Evolutionary conservation across 306 rosid genomes (phyloP).

Genomic region (Vicia faba): DNA sequence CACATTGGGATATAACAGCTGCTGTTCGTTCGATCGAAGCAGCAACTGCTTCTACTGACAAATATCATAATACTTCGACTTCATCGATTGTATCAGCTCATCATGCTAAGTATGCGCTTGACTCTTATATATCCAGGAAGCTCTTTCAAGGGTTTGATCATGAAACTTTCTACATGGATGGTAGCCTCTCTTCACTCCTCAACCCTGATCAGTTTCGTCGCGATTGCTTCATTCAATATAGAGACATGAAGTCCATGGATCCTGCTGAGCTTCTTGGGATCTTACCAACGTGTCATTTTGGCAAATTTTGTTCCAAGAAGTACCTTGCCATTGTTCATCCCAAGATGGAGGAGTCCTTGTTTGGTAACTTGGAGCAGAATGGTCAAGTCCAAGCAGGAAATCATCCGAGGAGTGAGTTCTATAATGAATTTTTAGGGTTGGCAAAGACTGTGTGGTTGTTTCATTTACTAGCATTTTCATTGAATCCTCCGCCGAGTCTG

Average conservation of each 20-base stretch:
- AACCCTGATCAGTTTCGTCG: slow-evolving; percentile 87
- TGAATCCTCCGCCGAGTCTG: slow-evolving; percentile 81
- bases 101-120: slow-evolving; percentile 86
- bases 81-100: slow-evolving; percentile 51
- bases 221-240: slow-evolving; percentile 79
- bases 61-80: slow-evolving; percentile 39
- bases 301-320: slow-evolving; percentile 89
- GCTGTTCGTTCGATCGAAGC: slow-evolving; percentile 97
- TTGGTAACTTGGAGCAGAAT: slow-evolving; percentile 85
- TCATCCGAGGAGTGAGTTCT: slow-evolving; percentile 86
- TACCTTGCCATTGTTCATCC: slow-evolving; percentile 87
- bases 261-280: slow-evolving; percentile 89
- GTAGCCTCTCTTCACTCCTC: slow-evolving; percentile 88
- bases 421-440: slow-evolving; percentile 66
- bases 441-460: slow-evolving; percentile 91
- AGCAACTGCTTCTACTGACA: slow-evolving; percentile 55
- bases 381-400: slow-evolving; percentile 65
- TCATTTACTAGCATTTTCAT: slow-evolving; percentile 91
- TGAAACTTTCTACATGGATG: slow-evolving; percentile 94
- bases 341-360: slow-evolving; percentile 96
- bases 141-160: slow-evolving; percentile 90
- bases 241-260: slow-evolving; percentile 91
- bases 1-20: slow-evolving; percentile 92
- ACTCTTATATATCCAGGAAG: slow-evolving; percentile 77
- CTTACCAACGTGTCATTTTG: slow-evolving; percentile 83